A percentile compares a stretch with the other conserved stretches of the same genome.
Conservation (phyloP, 345 rosid genomes). For the Sisymbrium altissimum region DNA sequence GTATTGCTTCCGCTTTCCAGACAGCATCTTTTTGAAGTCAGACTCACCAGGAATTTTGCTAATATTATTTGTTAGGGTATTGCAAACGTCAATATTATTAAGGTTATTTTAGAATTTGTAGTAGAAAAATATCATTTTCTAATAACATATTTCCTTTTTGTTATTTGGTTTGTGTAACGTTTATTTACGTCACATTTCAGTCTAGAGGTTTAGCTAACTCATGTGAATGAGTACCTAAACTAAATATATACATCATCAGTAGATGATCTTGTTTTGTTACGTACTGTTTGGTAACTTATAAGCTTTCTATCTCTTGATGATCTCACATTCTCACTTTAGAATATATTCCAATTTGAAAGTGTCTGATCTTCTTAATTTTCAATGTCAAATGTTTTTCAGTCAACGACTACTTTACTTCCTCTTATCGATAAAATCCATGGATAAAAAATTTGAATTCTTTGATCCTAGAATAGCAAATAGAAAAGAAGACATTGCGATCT, state of each 20-base stretch:
- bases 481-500: neutral
- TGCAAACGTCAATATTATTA: too few relatives aligned
- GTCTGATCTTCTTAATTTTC: neutral
- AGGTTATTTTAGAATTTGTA: too few relatives aligned
- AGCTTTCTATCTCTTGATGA: neutral
- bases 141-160: too few relatives aligned
- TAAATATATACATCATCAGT: neutral
- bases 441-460: neutral
- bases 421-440: neutral
- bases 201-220: too few relatives aligned
- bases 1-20: neutral
- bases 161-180: too few relatives aligned
- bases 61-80: too few relatives aligned
- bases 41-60: neutral
- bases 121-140: too few relatives aligned
- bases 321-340: neutral
- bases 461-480: neutral
- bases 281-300: neutral
- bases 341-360: slow-evolving; percentile 8
- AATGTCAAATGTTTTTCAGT: neutral
- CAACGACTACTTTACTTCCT: neutral
- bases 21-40: neutral
- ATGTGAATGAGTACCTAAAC: too few relatives aligned
- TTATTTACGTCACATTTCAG: too few relatives aligned
- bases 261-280: slow-evolving; percentile 16